Percentiles rank a stretch among this genome's conserved stretches.
These are phyloP conservation scores for Vitellaria paradoxa DNA, from an alignment of 179 eudicot species.

Conservation along the genomic window DNA sequence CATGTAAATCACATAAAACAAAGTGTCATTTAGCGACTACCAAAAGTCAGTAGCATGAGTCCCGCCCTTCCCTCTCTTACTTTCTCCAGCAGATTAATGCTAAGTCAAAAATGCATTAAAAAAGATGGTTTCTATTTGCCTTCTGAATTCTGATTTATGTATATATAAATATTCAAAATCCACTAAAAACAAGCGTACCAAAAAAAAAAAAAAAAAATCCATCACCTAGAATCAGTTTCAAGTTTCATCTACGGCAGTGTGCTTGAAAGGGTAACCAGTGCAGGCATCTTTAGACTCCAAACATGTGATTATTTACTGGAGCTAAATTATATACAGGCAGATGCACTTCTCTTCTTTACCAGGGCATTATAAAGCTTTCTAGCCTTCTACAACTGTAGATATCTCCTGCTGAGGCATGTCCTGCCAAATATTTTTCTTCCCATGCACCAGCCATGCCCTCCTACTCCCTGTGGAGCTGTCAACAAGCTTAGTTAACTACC, in stretches of 20 bases:
- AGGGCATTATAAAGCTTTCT: neutral
- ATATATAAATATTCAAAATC: too few species aligned
- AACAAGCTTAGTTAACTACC: neutral
- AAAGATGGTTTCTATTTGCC: neutral
- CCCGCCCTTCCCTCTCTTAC: too few species aligned
- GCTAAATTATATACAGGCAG: neutral
- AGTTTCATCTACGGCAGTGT: neutral
- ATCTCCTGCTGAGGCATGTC: neutral
- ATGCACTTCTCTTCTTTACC: neutral
- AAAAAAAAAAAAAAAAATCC: neutral
- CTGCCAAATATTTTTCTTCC: slow-evolving; percentile 1
- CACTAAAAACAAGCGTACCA: neutral
- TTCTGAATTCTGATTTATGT: too few species aligned
- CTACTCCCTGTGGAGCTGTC: neutral
- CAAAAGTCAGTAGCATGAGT: slow-evolving; percentile 1
- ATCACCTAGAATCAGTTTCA: neutral
- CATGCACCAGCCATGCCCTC: neutral
- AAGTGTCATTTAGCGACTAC: neutral
- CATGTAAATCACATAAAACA: neutral
- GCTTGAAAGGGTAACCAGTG: neutral
- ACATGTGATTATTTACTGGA: neutral
- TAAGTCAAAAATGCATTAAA: neutral
- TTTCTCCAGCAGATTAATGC: too few species aligned
- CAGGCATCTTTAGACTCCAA: slow-evolving; percentile 1
- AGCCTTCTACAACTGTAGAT: neutral